phyloP scores from a whole-genome alignment of 768 basidiomycete genomes.

The Tulasnella sp. region DNA sequence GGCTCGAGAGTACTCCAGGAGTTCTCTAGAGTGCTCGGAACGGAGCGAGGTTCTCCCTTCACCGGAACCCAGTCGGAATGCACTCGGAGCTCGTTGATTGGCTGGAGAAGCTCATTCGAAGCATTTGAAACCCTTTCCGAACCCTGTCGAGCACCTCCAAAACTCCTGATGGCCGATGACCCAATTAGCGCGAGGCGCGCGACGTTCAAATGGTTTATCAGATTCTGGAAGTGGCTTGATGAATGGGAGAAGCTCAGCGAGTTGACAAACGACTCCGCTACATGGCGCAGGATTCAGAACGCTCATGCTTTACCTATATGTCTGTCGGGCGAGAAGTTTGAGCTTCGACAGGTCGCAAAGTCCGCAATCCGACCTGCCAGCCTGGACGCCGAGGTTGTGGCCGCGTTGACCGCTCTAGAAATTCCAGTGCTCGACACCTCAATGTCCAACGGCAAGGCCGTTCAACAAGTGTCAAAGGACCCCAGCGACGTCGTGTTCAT shows the following conservation, averaged over 20 bases:
- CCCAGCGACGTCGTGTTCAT: not conserved
- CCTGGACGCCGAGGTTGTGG: not conserved
- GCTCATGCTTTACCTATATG: not conserved
- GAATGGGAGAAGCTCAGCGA: conserved; percentile 24
- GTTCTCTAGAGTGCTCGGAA: too few relatives aligned
- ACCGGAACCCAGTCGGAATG: too few relatives aligned
- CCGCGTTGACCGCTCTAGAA: not conserved
- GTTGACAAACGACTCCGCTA: not conserved
- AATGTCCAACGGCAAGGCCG: not conserved
- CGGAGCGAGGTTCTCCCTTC: too few relatives aligned
- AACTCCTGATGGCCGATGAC: too few relatives aligned
- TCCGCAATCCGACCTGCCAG: not conserved
- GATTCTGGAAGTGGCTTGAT: conserved; percentile 42
- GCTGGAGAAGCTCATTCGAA: too few relatives aligned
- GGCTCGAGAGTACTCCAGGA: too few relatives aligned
- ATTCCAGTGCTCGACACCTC: not conserved
- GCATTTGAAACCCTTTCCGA: too few relatives aligned
- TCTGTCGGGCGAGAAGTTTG: not conserved
- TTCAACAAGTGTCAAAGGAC: not conserved
- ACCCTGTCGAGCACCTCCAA: too few relatives aligned
- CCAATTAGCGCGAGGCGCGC: conserved; percentile 21
- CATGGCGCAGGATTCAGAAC: not conserved
- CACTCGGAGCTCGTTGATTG: conserved; percentile 27
- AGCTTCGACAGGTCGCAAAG: not conserved
- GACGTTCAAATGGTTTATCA: conserved; percentile 32